Conservation (phyloP, 2,329 filamentous ascomycete genomes). For the Ascosphaera apis region DNA sequence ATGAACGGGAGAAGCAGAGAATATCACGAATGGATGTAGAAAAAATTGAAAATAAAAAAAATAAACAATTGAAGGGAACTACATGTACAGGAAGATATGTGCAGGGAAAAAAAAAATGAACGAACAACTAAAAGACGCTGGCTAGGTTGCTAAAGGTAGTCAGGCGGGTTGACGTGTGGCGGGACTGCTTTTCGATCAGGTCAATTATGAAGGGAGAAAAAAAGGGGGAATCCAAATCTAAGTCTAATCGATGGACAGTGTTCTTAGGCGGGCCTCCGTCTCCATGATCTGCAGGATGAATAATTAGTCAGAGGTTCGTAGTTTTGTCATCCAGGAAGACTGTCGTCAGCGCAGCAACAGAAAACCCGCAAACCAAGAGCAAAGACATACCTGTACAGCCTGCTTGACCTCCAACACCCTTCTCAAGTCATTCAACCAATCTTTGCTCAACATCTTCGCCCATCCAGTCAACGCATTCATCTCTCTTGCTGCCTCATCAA, state of each 20-base stretch:
- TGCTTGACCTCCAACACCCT: constrained; percentile 89
- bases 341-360: too few relatives aligned
- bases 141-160: too few relatives aligned
- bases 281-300: constrained; percentile 46
- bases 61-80: constrained; percentile 10
- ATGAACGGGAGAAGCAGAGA: too few relatives aligned
- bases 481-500: constrained; percentile 78
- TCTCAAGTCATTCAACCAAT: constrained; percentile 81
- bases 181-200: too few relatives aligned
- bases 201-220: too few relatives aligned
- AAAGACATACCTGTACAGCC: constrained; percentile 62
- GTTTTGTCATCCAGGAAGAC: too few relatives aligned
- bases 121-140: too few relatives aligned
- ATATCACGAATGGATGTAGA: too few relatives aligned
- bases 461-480: constrained; percentile 85
- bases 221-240: too few relatives aligned
- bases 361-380: too few relatives aligned
- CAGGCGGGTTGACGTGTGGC: too few relatives aligned
- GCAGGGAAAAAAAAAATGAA: not conserved
- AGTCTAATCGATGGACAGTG: constrained; percentile 50
- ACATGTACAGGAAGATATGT: constrained; percentile 1
- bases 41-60: constrained; percentile 12
- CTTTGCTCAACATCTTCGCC: constrained; percentile 83
- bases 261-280: constrained; percentile 73
- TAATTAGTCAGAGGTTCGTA: not conserved